Evolutionary conservation across 306 rosid species (phyloP), one percentile per base, ranked within the genome.

Genomic region (Glycyrrhiza uralensis): DNA sequence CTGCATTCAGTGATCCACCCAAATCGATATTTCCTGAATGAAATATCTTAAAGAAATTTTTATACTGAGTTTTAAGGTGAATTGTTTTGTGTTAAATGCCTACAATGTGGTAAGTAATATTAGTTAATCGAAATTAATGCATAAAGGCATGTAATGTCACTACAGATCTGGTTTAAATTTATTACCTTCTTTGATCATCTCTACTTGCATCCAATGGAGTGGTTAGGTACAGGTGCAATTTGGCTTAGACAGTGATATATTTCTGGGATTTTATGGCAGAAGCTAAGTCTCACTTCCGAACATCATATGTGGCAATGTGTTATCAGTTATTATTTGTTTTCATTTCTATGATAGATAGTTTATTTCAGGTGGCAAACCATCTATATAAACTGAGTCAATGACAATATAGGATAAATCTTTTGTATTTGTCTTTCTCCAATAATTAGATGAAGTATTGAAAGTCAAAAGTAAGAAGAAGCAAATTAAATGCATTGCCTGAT

Each of bases 171-270:
- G 23, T 36, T 28, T 71, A 17, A 30, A 57, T 65, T 22, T 47
- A 12, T 66, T 72, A 7, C 17, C 11, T 72, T 65, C 41, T 22
- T 39, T 45, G 28, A 65, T 59, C 55, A 41, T 72, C 59, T 72
- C 24, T 60, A 41, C 18, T 39, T 39, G 49, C 63, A 76, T 59
- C 64, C 54, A 5, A 0, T 28, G 17, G 18, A 41, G 45, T 56
- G 24, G 52, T 41, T 32, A 71, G 42, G 58, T 23, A 42, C 66
- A 2, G 60, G 18, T 5, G 54, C 26, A 57, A 29, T 65, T 69
- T 18, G 13, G 12, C 38, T 57, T 24, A 65, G 65, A 29, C 7
- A 35, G 18, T 30, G 20, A 70, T 15, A 36, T 49, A 23, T 56
- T 56, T 50, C 39, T 55, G 13, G 59, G n/a, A 8, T 35, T 46